phyloP scores from a whole-genome alignment of 2,329 filamentous ascomycete species.

The Alternaria arbusti region DNA sequence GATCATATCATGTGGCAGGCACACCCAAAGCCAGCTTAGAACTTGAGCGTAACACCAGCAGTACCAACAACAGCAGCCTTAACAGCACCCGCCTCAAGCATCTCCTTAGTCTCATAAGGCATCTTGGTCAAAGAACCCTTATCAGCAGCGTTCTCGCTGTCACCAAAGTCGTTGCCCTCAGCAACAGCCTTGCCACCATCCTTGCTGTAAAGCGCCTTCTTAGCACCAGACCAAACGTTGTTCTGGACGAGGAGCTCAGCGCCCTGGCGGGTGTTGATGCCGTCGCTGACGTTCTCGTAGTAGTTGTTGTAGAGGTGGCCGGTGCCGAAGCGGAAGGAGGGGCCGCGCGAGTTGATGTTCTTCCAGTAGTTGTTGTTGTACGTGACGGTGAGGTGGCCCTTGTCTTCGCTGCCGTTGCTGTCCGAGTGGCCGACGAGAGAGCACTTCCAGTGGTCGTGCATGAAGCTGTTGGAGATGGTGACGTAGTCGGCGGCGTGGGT shows the following conservation, averaged over 20 bases:
- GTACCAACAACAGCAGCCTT: constrained; percentile 49
- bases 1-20: neutral
- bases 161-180: constrained; percentile 50
- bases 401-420: constrained; percentile 65
- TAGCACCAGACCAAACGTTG: constrained; percentile 45
- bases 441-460: constrained; percentile 67
- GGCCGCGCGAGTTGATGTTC: constrained; percentile 69
- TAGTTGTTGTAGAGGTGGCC: constrained; percentile 66
- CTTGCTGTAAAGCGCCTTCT: constrained; percentile 45
- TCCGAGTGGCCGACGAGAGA: constrained; percentile 67
- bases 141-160: constrained; percentile 37
- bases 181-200: constrained; percentile 47
- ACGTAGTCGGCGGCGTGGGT: constrained; percentile 69
- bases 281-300: constrained; percentile 47
- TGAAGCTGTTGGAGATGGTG: constrained; percentile 60
- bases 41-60: constrained; percentile 47
- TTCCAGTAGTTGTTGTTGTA: constrained; percentile 71
- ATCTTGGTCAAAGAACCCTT: constrained; percentile 42
- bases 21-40: too few species aligned
- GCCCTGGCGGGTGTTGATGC: constrained; percentile 52
- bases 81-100: constrained; percentile 44
- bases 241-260: constrained; percentile 54
- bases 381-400: constrained; percentile 67
- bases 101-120: constrained; percentile 42
- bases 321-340: constrained; percentile 70